Conservation (phyloP, 2,329 filamentous ascomycete species). For the Teratosphaeria pseudoeucalypti region DNA sequence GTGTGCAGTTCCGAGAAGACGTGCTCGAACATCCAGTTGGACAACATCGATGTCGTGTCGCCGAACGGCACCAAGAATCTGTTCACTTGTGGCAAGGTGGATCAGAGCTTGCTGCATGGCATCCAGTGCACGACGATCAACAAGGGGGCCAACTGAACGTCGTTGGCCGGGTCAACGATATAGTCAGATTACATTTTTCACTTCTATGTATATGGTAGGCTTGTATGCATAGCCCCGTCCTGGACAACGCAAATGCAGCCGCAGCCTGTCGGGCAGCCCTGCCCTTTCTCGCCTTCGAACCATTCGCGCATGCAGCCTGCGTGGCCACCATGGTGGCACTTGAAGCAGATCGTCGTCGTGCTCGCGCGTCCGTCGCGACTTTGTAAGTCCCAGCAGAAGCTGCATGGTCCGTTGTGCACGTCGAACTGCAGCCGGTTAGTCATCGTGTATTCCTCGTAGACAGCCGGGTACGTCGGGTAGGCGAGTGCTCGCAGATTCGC, state of each 20-base stretch:
- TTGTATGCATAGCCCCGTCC: neutral
- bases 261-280: conserved; percentile 46
- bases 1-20: conserved; percentile 37
- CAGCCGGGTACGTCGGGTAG: conserved; percentile 45
- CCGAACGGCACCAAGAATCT: conserved; percentile 17
- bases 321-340: conserved; percentile 53
- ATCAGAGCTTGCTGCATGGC: conserved; percentile 18
- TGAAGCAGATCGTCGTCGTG: conserved; percentile 40
- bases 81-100: conserved; percentile 24
- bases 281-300: conserved; percentile 40
- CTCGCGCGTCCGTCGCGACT: conserved; percentile 23
- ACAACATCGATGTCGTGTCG: conserved; percentile 17
- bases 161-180: neutral
- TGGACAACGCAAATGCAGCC: conserved; percentile 46
- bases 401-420: conserved; percentile 32
- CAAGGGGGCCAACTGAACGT: conserved; percentile 8
- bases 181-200: neutral
- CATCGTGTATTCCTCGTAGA: conserved; percentile 47
- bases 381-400: conserved; percentile 34
- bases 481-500: conserved; percentile 46
- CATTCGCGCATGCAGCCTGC: conserved; percentile 46
- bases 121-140: conserved; percentile 20
- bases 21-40: conserved; percentile 38
- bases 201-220: neutral
- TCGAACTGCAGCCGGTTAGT: conserved; percentile 44